Evolutionary conservation across 495 filamentous ascomycete species (phyloP).

Genomic region (Cladorrhinum samala): DNA sequence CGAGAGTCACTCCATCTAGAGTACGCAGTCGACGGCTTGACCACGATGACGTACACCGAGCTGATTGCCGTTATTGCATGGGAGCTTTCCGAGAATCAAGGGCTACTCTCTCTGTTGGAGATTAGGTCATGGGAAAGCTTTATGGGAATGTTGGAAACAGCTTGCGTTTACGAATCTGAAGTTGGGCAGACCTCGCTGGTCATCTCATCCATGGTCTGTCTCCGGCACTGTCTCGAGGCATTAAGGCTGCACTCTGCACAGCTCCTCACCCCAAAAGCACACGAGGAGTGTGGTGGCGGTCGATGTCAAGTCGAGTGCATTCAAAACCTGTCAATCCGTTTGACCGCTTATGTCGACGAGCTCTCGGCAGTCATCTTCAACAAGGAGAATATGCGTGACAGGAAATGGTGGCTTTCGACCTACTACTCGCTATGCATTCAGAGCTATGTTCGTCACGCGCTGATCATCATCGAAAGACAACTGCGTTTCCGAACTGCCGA

Average conservation of each 20-base stretch:
- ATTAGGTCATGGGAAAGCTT: slow-evolving; percentile 24
- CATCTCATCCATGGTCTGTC: slow-evolving; percentile 27
- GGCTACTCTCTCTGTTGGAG: slow-evolving; percentile 17
- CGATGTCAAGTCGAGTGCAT: slow-evolving; percentile 30
- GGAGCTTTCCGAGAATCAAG: slow-evolving; percentile 32
- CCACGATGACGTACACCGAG: slow-evolving; percentile 22
- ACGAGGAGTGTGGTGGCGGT: slow-evolving; percentile 19
- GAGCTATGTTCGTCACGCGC: slow-evolving; percentile 27
- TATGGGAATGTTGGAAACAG: slow-evolving; percentile 28
- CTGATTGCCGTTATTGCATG: slow-evolving; percentile 32
- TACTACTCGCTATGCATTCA: slow-evolving; percentile 35
- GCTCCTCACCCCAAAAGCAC: slow-evolving; percentile 11
- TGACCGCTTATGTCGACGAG: slow-evolving; percentile 24
- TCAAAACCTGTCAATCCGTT: slow-evolving; percentile 15
- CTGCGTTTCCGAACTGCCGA: slow-evolving; percentile 19
- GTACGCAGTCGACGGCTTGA: slow-evolving; percentile 13
- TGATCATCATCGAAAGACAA: slow-evolving; percentile 27
- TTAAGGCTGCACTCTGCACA: slow-evolving; percentile 22
- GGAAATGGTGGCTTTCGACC: slow-evolving; percentile 31
- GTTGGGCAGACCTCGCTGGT: slow-evolving; percentile 31
- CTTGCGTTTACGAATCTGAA: slow-evolving; percentile 27
- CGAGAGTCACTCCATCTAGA: slow-evolving; percentile 18
- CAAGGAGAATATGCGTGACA: slow-evolving; percentile 32
- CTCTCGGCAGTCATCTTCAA: slow-evolving; percentile 34
- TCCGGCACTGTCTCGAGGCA: slow-evolving; percentile 26